Base-by-base conservation (phyloP, 129 eudicot species). In the Arctium minus region DNA sequence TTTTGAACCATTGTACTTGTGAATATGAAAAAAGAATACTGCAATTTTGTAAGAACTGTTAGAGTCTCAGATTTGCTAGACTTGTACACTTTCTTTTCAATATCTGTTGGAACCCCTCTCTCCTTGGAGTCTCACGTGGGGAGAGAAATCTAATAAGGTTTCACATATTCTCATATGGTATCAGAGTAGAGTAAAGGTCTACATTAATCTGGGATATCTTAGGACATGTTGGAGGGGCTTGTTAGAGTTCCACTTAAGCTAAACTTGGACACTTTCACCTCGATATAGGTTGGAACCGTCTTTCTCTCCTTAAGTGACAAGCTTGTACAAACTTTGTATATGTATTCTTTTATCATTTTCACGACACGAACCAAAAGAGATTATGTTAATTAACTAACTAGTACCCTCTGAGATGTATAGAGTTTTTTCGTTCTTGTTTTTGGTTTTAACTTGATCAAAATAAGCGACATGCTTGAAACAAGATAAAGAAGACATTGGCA, bases 401-500 rank as follows among this genome's bases (percentile, higher is more conserved):
- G 27, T 33, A 2, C 1, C 36, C 92, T 91, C 85, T 56, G 82
- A 76, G 70, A 77, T 27, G 80, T 81, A 79, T 76, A 77, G 39
- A 72, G 50, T 40, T 85, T 30, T 80, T 68, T 39, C 35, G 30
- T 76, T 80, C 80, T 73, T 86, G 35, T 70, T 81, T 72, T 85
- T 78, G 68, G 73, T 77, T 31, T 46, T 69, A 73, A 76, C 73
- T 35, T 77, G 85, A 67, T 76, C 77, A 5, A 89, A 64, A 86
- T 86, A 85, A 42, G 78, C 73, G 40, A 81, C 85, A 91, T 93
- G 86, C 44, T 77, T 70, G 72, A 70, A 77, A 70, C 70, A 81
- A 80, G 44, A 86, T 37, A 81, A 85, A 70, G 22, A 40, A 29
- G 8, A 15, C 5, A 81, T 77, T 1, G 60, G 10, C 27, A 9